phyloP scores from a whole-genome alignment of 352 stramenopile genomes.

The Aphanomyces euteiches region DNA sequence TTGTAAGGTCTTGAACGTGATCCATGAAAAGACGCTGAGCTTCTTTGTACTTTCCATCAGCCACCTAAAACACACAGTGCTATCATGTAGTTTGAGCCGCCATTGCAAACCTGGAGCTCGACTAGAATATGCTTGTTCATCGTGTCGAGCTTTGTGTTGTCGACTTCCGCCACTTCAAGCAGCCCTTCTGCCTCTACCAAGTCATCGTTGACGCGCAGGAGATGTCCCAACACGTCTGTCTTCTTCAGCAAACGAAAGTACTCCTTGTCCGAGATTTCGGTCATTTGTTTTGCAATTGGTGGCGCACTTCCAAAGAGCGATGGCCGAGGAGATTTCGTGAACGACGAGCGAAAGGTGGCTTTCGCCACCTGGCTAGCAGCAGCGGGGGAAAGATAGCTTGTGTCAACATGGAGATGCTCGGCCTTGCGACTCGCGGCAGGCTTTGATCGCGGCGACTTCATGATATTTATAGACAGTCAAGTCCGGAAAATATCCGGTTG shows the following conservation, averaged over 20 bases:
- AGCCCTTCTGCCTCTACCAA: not conserved
- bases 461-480: no score
- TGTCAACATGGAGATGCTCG: not conserved
- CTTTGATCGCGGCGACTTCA: no score
- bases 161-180: conserved; percentile 12
- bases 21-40: conserved; percentile 16
- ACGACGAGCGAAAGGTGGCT: not conserved
- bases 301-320: not conserved
- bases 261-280: conserved; percentile 22
- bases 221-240: conserved; percentile 20
- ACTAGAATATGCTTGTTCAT: conserved; percentile 18
- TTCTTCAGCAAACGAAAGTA: conserved; percentile 25
- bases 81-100: not conserved
- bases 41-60: conserved; percentile 9
- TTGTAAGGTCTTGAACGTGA: not conserved
- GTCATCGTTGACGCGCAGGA: conserved; percentile 19
- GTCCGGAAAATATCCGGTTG: no score
- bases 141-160: conserved; percentile 19
- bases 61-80: not conserved
- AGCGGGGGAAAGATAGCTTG: not conserved
- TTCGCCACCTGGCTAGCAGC: not conserved
- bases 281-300: not conserved
- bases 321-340: not conserved
- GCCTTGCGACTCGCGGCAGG: no score
- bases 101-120: conserved; percentile 4